phyloP scores from a whole-genome alignment of 768 basidiomycete genomes.

The Tephrocybe sp. region DNA sequence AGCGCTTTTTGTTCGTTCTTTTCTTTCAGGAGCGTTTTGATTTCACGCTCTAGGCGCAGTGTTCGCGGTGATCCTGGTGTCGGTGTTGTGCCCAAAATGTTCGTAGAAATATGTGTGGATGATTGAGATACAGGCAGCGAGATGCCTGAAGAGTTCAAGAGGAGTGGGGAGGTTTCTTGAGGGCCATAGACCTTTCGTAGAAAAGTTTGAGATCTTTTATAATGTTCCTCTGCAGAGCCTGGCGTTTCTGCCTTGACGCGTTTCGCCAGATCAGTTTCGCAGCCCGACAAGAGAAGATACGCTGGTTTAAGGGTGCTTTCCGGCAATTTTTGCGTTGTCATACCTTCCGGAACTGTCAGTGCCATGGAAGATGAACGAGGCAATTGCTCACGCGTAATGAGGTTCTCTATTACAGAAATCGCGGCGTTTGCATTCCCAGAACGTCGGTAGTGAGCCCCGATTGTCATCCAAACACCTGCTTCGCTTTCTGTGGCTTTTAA shows the following conservation, averaged over 20 bases:
- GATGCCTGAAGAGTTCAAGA: not conserved
- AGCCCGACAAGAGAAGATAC: constrained; percentile 51
- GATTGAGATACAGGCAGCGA: not conserved
- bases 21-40: constrained; percentile 36
- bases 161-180: not conserved
- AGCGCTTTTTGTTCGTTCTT: constrained; percentile 24
- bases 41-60: constrained; percentile 31
- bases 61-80: not conserved
- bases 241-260: constrained; percentile 21
- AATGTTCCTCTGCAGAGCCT: constrained; percentile 30
- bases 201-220: constrained; percentile 39
- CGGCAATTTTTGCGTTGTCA: constrained; percentile 33
- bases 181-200: constrained; percentile 48
- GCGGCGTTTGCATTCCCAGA: constrained; percentile 44
- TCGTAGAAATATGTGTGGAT: not conserved
- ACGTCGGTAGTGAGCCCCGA: constrained; percentile 51
- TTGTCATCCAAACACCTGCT: constrained; percentile 54
- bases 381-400: constrained; percentile 43
- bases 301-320: constrained; percentile 44
- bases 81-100: not conserved
- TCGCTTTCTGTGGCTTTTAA: constrained; percentile 44
- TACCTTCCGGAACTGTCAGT: constrained; percentile 29
- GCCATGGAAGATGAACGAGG: constrained; percentile 1
- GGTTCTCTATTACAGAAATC: constrained; percentile 37
- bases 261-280: constrained; percentile 47